Evolutionary conservation across 208 protist genomes (phyloP), one percentile per base, ranked within the genome.

Genomic region (Leishmania tarentolae): DNA sequence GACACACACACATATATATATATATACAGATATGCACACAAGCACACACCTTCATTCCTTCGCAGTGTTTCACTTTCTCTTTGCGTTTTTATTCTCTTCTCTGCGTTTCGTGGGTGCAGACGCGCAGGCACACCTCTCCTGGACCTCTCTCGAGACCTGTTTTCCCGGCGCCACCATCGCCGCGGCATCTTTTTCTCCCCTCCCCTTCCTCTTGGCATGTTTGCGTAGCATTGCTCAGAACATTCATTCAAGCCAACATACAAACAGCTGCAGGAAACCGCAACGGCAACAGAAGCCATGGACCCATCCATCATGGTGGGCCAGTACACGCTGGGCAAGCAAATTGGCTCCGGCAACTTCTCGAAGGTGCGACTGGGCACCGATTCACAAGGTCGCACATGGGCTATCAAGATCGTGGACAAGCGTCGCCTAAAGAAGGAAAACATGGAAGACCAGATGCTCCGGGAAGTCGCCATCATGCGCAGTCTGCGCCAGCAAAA

Each of bases 381-480:
- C 1, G 95, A 98, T 57, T 74, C 86, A 28, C 89, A 86, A 31
- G 93, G 92, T 4, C 82, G 88, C 79, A 85, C 84, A 47, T 96
- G 91, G 87, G 95, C 95, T n/a, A 94, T 98, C 75, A 98, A 98
- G 90, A 96, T 98, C 46, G 88, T 98, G 50, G 93, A 98, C 81
- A 97, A 96, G 88, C 83, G 88, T 28, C 89, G 87, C 35, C 82
- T 98, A 15, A 90, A 89, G 76, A 91, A 94, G 74, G 94, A 98
- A 87, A 88, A 91, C 77, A 96, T 98, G 93, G 93, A 98, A 79
- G 93, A 97, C 59, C 96, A 98, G 86, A 84, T 98, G 78, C 91
- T 94, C 79, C 94, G 95, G 19, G 94, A 98, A 85, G 94, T 98
- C 69, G 91, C 91, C 53, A 91, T 97, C 53, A 96, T 97, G 93